These are phyloP conservation scores for Cadophora gregata DNA, from an alignment of 2,329 filamentous ascomycete genomes.

Conservation along the genomic window DNA sequence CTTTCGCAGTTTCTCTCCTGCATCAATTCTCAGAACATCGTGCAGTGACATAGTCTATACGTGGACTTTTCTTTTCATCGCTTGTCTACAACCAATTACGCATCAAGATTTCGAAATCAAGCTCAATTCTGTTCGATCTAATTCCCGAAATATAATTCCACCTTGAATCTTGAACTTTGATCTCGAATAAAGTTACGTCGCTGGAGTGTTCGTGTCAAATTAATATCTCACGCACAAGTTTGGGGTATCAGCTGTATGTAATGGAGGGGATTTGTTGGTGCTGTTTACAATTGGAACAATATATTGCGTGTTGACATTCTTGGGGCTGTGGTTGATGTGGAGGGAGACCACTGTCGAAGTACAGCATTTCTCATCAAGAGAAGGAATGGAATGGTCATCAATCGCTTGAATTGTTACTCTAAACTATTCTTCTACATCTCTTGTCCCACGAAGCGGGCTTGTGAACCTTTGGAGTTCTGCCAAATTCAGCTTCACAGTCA, in stretches of 20 bases:
- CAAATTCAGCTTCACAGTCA: not conserved
- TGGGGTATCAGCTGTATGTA: conserved; percentile 54
- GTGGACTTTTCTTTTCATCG: no score
- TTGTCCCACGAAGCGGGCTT: not conserved
- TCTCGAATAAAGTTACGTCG: conserved; percentile 49
- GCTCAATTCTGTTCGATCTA: no score
- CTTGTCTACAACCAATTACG: no score
- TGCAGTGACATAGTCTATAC: no score
- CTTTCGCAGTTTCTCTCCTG: no score
- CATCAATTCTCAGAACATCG: no score
- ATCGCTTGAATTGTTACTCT: no score
- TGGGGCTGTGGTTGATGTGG: conserved; percentile 45
- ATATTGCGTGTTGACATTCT: conserved; percentile 54
- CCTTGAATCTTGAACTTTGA: conserved; percentile 9
- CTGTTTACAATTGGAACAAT: conserved; percentile 51
- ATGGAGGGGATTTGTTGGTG: conserved; percentile 53
- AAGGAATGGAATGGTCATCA: not conserved
- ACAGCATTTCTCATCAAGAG: no score
- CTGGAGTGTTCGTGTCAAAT: conserved; percentile 58
- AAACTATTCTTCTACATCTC: not conserved
- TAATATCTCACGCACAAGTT: conserved; percentile 49
- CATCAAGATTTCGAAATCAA: no score
- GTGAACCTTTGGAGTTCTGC: not conserved
- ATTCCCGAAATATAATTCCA: not conserved
- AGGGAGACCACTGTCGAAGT: conserved; percentile 12